phyloP scores from a whole-genome alignment of 805 yeast species.

The Novakomyces olei region DNA sequence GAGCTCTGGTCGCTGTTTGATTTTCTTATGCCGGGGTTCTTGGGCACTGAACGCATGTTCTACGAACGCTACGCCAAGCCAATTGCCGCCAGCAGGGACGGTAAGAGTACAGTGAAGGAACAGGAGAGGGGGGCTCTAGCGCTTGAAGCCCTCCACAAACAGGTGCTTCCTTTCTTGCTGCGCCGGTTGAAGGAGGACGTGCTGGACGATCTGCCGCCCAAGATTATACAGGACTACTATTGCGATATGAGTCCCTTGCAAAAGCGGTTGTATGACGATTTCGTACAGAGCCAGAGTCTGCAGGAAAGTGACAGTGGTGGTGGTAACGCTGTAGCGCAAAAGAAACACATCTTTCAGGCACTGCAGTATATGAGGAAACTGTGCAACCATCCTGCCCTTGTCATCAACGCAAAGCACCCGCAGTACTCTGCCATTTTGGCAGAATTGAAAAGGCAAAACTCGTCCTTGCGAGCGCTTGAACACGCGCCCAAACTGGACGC shows the following conservation, averaged over 20 bases:
- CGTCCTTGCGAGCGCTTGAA: slow-evolving; percentile 44
- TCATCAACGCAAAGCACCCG: slow-evolving; percentile 63
- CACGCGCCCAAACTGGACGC: slow-evolving; percentile 85
- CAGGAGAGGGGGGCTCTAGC: slow-evolving; percentile 96
- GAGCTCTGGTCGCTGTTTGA: slow-evolving; percentile 97
- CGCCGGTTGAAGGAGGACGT: slow-evolving; percentile 94
- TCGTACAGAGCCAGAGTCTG: slow-evolving; percentile 72
- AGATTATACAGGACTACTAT: slow-evolving; percentile 92
- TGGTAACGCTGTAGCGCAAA: slow-evolving; percentile 20
- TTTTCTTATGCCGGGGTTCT: slow-evolving; percentile 93
- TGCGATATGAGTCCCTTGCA: slow-evolving; percentile 88
- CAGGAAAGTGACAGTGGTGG: slow-evolving; percentile 17
- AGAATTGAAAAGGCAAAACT: slow-evolving; percentile 34
- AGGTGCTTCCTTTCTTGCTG: slow-evolving; percentile 85
- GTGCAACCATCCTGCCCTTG: slow-evolving; percentile 91
- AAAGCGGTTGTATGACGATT: slow-evolving; percentile 67
- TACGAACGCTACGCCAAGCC: slow-evolving; percentile 96
- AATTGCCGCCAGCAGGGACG: slow-evolving; percentile 76
- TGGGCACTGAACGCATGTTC: slow-evolving; percentile 84
- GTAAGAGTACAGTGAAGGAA: slow-evolving; percentile 65
- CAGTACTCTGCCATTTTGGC: slow-evolving; percentile 45
- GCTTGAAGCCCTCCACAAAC: slow-evolving; percentile 85
- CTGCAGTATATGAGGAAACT: slow-evolving; percentile 90
- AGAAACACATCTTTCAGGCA: slow-evolving; percentile 92
- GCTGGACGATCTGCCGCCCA: slow-evolving; percentile 86